Base-by-base conservation (phyloP, 768 basidiomycete genomes). In the Lactifluus hygrophoroides region DNA sequence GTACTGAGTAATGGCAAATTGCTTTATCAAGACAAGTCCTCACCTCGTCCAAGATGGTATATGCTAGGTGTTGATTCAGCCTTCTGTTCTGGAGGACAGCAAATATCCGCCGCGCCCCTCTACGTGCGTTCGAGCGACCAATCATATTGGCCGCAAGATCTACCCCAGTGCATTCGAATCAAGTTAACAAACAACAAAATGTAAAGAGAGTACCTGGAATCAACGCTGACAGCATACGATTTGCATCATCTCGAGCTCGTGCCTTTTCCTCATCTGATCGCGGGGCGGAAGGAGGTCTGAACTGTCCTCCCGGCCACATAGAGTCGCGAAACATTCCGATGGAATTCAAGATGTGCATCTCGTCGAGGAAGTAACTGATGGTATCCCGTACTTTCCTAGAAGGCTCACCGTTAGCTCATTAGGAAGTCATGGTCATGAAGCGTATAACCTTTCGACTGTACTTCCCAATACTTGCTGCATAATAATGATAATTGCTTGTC, bases 61-160 rank as follows among this genome's bases (percentile, higher is more conserved):
- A 90, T 16, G 85, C 80, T 54, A 97, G 84, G 68, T 96, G 94
- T 67, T 95, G 92, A 70, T 95, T 96, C 32, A 98, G 76, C n/a
- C 95, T 82, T 47, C 85, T 81, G 68, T 97, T 96, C 71, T 99
- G 96, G 43, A 98, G 69, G 2, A 95, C 92, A 5, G 93, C 86
- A 69, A 98, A 97, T 60, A 96, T 89, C 49, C 93, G 80, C 40
- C 93, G 80, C 9, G 95, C 94, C 16, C 94, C 96, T 43, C 94
- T 80, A 13, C 94, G 83, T 17, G 95, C 94, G 68, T 99, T 98
- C 3, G 90, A 86, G 30, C 94, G 81, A n/a, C 96, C 96, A 64
- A 97, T 97, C 88, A 97, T 93, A 66, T 96, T 97, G 7, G 95
- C 92, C 32, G 91, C 94, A 52, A 97, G 73, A 67, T 98, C 95